phyloP scores from a whole-genome alignment of 768 basidiomycete genomes.

The Hebeloma cylindrosporum region DNA sequence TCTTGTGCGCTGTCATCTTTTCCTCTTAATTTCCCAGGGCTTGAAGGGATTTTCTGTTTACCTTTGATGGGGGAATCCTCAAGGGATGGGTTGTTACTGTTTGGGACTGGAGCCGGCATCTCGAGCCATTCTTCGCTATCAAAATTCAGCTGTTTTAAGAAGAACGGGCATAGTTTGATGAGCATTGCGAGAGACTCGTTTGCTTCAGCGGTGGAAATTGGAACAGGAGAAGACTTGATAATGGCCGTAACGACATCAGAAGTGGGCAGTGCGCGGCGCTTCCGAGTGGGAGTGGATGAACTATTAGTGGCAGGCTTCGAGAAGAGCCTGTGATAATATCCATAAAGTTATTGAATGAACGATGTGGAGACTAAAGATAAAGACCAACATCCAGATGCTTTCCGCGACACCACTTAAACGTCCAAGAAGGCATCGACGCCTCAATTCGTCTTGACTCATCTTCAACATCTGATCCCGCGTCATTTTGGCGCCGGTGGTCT shows the following conservation, averaged over 20 bases:
- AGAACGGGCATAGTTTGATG: slow-evolving; percentile 74
- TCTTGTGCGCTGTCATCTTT: slow-evolving; percentile 61
- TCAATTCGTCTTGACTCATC: slow-evolving; percentile 75
- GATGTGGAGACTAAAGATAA: slow-evolving; percentile 7
- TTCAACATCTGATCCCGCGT: slow-evolving; percentile 68
- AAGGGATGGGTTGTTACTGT: slow-evolving; percentile 17
- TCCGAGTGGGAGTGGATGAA: slow-evolving; percentile 58
- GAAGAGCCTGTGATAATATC: slow-evolving; percentile 56
- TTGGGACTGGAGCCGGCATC: slow-evolving; percentile 55
- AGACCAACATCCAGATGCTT: slow-evolving; percentile 82
- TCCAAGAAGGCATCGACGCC: slow-evolving; percentile 73
- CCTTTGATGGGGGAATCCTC: slow-evolving; percentile 44
- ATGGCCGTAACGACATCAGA: slow-evolving; percentile 68
- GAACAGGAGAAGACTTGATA: slow-evolving; percentile 79
- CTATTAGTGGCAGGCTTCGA: slow-evolving; percentile 55
- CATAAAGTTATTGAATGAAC: neutral
- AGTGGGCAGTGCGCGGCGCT: slow-evolving; percentile 67
- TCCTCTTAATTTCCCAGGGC: slow-evolving; percentile 48
- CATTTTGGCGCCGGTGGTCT: slow-evolving; percentile 21
- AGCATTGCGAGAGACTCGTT: slow-evolving; percentile 71
- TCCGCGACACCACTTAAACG: slow-evolving; percentile 82
- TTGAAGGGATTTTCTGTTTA: slow-evolving; percentile 36
- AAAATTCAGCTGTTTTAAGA: slow-evolving; percentile 64
- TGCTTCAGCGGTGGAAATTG: slow-evolving; percentile 76
- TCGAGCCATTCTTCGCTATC: slow-evolving; percentile 59